Evolutionary conservation across 805 yeast genomes (phyloP).

Genomic region (Schizosaccharomyces pombe): DNA sequence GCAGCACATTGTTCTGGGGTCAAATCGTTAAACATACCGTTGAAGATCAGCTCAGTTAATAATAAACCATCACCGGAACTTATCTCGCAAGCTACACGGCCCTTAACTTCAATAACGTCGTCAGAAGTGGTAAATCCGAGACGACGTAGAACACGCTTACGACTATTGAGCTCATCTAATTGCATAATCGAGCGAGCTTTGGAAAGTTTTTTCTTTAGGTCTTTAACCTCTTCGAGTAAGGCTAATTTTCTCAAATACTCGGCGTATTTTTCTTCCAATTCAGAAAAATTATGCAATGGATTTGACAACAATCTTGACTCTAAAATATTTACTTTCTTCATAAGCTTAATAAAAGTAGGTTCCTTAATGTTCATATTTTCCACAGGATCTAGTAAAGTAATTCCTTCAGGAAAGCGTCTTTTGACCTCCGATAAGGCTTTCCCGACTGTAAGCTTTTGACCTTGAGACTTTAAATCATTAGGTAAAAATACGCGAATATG

Average conservation of each 20-base stretch:
- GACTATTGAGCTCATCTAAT: constrained; percentile 74
- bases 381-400: constrained; percentile 79
- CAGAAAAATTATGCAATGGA: constrained; percentile 29
- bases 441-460: constrained; percentile 28
- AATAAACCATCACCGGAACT: constrained; percentile 33
- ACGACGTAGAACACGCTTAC: constrained; percentile 80
- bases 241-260: constrained; percentile 42
- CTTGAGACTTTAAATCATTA: constrained; percentile 29
- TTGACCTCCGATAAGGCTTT: constrained; percentile 62
- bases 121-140: constrained; percentile 67
- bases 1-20: constrained; percentile 83
- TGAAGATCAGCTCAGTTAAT: constrained; percentile 77
- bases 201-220: constrained; percentile 36
- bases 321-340: constrained; percentile 48
- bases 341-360: constrained; percentile 42
- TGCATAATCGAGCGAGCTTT: constrained; percentile 85
- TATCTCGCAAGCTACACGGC: constrained; percentile 92
- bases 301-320: constrained; percentile 50
- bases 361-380: constrained; percentile 79
- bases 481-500: constrained; percentile 66
- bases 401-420: constrained; percentile 67
- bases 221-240: constrained; percentile 33
- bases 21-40: constrained; percentile 79
- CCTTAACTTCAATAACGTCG: constrained; percentile 86
- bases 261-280: constrained; percentile 38